A percentile compares a stretch with the other conserved stretches of the same genome.
Conservation (phyloP, 225 moss, liverwort and hornwort species). For the Neckera pumila region DNA sequence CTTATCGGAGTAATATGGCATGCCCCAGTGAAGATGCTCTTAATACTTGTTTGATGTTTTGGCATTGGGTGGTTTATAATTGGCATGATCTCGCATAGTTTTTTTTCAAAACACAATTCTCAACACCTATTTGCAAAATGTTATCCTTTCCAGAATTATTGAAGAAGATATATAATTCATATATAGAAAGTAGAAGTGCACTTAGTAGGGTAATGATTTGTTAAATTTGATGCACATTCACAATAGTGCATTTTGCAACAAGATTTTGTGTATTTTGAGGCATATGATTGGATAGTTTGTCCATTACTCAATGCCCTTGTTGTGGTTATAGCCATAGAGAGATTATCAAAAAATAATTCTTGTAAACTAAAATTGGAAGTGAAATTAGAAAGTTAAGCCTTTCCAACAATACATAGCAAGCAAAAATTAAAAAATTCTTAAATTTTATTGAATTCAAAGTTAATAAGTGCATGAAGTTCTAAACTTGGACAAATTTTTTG, state of each 20-base stretch:
- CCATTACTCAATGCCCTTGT: fast-evolving
- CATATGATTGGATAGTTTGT: neutral
- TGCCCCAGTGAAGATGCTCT: too few species aligned
- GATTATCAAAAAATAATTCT: neutral
- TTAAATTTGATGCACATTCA: neutral
- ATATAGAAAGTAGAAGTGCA: fast-evolving
- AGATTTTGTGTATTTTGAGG: fast-evolving
- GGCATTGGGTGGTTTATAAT: too few species aligned
- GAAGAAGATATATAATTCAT: neutral
- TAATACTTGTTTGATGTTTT: too few species aligned
- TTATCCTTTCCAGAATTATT: too few species aligned
- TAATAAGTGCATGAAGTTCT: neutral
- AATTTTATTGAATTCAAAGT: neutral
- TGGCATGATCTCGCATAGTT: too few species aligned
- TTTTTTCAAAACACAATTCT: fast-evolving
- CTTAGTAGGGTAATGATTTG: neutral
- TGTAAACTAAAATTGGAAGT: neutral
- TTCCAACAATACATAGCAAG: neutral
- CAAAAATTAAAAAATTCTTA: neutral
- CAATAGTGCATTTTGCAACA: fast-evolving
- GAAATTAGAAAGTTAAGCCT: neutral
- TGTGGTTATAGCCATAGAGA: fast-evolving
- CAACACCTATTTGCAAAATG: neutral
- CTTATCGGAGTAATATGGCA: too few species aligned
- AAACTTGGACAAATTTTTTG: fast-evolving